These are phyloP conservation scores for Rhodamnia argentea DNA, from an alignment of 345 rosid species.

Conservation along the genomic window DNA sequence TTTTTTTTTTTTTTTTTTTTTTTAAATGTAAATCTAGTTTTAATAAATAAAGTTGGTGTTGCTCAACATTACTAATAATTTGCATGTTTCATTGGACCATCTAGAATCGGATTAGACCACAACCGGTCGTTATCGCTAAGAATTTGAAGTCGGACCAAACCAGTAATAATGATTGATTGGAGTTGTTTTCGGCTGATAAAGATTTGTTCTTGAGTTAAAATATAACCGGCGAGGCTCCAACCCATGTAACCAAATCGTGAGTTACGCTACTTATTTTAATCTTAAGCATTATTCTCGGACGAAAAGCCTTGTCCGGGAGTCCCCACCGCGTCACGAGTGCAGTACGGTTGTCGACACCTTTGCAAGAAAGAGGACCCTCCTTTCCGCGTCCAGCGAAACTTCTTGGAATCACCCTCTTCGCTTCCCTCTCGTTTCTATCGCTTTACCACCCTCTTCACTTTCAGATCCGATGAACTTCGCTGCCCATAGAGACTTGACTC, in stretches of 20 bases:
- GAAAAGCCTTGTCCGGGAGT: not conserved
- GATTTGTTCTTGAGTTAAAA: not conserved
- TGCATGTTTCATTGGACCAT: too few relatives aligned
- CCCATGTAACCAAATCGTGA: not conserved
- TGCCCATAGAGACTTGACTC: not conserved
- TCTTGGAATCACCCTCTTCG: not conserved
- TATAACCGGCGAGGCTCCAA: not conserved
- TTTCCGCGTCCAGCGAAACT: not conserved
- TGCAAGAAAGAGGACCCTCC: not conserved
- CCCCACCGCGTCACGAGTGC: not conserved
- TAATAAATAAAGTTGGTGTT: too few relatives aligned
- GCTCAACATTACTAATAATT: too few relatives aligned
- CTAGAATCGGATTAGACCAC: too few relatives aligned
- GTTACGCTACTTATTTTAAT: not conserved
- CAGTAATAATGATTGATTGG: not conserved
- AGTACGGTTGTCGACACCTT: not conserved
- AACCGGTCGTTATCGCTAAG: too few relatives aligned
- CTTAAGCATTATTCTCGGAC: not conserved
- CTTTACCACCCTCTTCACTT: not conserved
- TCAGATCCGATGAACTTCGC: not conserved
- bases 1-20: too few relatives aligned
- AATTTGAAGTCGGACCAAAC: not conserved
- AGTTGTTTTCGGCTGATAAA: not conserved
- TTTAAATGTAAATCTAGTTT: too few relatives aligned
- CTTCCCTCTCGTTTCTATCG: not conserved